Evolutionary conservation across 192 early-diverging fungal species (phyloP), one percentile per base, ranked within the genome.

Genomic region (Podila clonocystis): DNA sequence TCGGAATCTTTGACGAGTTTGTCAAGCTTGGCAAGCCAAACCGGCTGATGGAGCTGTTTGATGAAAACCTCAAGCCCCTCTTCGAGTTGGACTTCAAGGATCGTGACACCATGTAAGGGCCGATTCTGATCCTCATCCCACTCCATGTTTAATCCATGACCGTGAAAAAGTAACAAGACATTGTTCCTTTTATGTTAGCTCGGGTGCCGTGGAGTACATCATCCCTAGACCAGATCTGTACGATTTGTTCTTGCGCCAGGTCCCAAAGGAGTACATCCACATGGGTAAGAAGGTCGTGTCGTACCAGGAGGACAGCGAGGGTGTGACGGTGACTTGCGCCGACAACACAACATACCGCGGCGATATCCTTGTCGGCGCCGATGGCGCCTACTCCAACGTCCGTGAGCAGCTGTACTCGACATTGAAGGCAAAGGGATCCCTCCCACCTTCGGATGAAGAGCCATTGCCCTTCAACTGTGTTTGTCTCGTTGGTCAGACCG

Each of bases 361-460:
- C 59, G 28, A 61, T 19, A 61, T 61, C 30, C 59, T 61, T 31
- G 29, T 61, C 59, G 59, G 59, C 26, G 59, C 59, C 17, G 59
- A 61, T 20, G 59, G 59, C 5, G 30, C 59, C 9, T 33, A 61
- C 17, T 31, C 28, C 2, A 26, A 17, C 30, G 59, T 61, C 8
- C 59, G 59, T 5, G 22, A 61, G 29, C 17, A 28, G 11, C 8
- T 61, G 26, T 61, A 61, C 59, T 19, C 20, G 11, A 13, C 15
- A 9, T 9, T 61, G 12, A 61, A 33, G 28, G 30, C 17, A 30
- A 33, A 61, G 11, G 59, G 29, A 9, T 19, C 28, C 22, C 59
- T 61, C 3, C 59, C 59, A 7, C 1, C 59, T 0, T 33, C 26
- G 29, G 59, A 61, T 33, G 28, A 61, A 30, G 17, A 19, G 19